Percentiles rank a stretch among this genome's conserved stretches.
These are phyloP conservation scores for Leccinum obscurum DNA, from an alignment of 768 basidiomycete genomes.

Conservation along the genomic window DNA sequence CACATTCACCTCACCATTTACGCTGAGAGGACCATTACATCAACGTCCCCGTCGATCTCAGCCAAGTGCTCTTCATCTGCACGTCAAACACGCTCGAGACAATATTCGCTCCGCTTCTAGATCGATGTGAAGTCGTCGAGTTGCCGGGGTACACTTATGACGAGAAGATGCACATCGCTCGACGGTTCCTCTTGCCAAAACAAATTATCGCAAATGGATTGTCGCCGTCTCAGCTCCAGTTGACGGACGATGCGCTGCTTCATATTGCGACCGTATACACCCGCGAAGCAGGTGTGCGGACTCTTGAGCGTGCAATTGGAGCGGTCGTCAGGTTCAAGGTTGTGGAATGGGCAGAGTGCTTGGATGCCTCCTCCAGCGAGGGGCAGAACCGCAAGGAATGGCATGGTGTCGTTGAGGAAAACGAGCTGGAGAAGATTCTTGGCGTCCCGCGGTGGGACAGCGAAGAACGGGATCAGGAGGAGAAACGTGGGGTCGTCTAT, in stretches of 20 bases:
- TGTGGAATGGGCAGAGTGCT: slow-evolving; percentile 81
- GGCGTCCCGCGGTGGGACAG: slow-evolving; percentile 80
- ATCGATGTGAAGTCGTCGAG: slow-evolving; percentile 87
- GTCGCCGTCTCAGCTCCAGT: slow-evolving; percentile 52
- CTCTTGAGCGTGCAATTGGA: slow-evolving; percentile 75
- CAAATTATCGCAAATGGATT: slow-evolving; percentile 82
- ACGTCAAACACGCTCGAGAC: slow-evolving; percentile 90
- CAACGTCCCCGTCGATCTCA: slow-evolving; percentile 85
- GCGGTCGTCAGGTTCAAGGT: slow-evolving; percentile 90
- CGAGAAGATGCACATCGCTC: slow-evolving; percentile 90
- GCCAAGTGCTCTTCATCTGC: slow-evolving; percentile 88
- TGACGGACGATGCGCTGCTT: slow-evolving; percentile 70
- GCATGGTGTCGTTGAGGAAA: slow-evolving; percentile 56
- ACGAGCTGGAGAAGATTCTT: slow-evolving; percentile 80
- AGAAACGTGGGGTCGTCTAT: slow-evolving; percentile 75
- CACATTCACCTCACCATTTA: no score
- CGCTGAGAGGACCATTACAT: slow-evolving; percentile 79
- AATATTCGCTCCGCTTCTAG: slow-evolving; percentile 82
- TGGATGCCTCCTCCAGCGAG: slow-evolving; percentile 30
- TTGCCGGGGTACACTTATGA: slow-evolving; percentile 84
- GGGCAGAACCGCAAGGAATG: slow-evolving; percentile 44
- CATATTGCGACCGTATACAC: slow-evolving; percentile 81
- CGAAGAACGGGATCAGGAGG: slow-evolving; percentile 76
- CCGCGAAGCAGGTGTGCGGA: slow-evolving; percentile 90
- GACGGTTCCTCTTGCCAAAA: slow-evolving; percentile 85